Conservation (phyloP, 139 green algal genomes). For the Axilococcus clingmanii region DNA sequence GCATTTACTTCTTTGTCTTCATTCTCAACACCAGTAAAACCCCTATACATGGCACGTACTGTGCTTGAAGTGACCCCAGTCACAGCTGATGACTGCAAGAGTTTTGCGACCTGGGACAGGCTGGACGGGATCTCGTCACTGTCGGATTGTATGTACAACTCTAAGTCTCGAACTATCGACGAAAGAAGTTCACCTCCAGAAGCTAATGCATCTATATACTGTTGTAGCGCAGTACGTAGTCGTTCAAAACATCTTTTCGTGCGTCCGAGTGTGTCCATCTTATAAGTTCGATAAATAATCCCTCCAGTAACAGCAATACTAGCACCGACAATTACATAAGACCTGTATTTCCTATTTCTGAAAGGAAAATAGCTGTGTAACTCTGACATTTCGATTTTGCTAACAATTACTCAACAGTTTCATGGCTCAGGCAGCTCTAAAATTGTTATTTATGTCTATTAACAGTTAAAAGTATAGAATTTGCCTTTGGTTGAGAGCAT, state of each 20-base stretch:
- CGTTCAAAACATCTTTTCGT: no score
- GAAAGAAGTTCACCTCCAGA: conserved; percentile 19
- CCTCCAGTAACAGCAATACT: not conserved
- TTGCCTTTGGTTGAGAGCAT: no score
- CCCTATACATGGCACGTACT: conserved; percentile 8
- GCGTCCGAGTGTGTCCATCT: conserved; percentile 2
- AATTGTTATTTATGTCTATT: no score
- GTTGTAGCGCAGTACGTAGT: conserved; percentile 13
- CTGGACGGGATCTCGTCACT: conserved; percentile 21
- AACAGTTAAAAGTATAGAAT: no score
- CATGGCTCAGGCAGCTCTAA: no score
- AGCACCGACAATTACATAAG: no score
- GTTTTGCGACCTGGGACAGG: conserved; percentile 26
- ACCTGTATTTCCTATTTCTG: no score
- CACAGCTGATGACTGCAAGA: conserved; percentile 31
- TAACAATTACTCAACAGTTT: no score
- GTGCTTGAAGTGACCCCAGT: conserved; percentile 1
- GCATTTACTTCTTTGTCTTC: not conserved
- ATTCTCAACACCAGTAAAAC: conserved; percentile 8
- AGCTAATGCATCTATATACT: conserved; percentile 27
- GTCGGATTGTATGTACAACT: conserved; percentile 28
- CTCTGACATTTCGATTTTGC: no score
- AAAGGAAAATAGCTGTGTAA: no score
- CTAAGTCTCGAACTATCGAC: conserved; percentile 22
- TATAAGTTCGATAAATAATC: conserved; percentile 23